Evolutionary conservation across 108 stramenopile species (phyloP), one percentile per base, ranked within the genome.

Genomic region (Conticribra weissflogii): DNA sequence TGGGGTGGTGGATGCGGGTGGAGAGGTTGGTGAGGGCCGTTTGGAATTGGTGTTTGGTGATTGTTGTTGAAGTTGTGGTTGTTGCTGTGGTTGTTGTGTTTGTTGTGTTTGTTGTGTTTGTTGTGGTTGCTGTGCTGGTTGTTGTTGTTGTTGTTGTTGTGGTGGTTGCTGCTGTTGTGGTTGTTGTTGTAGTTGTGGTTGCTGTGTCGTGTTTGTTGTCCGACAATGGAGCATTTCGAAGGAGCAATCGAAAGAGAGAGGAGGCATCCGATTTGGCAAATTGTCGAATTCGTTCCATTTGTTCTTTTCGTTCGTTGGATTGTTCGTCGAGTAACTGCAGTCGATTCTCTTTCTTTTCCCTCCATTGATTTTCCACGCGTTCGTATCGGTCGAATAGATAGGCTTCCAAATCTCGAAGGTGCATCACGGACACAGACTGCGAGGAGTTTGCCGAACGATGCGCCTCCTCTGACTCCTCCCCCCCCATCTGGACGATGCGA

Each of bases 1-100:
- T 83, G 60, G 76, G 57, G 3, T 63, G 58, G 60, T 94, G 87
- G 12, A 94, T 31, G 21, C 76, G 34, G 8, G 51, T 64, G 0
- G 92, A 84, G n/a, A 73, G 28, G 3, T 33, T 55, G 12, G 54
- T 32, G 12, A 89, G 21, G 15, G 58, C 47, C 22, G 54, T 17
- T n/a, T 59, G 34, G 48, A 87, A 87, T 67, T 84, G 70, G 1
- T 74, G 36, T 54, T 68, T 62, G 14, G 80, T 59, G 14, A 86
- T 12, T 24, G 60, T 54, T 24, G 25, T 29, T 0, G 49, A 0
- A 23, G 36, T 15, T 18, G n/a, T 17, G 24, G 1, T 49, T 23
- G 3, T 25, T 48, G 48, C 8, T 41, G 58, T 1, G 5, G 19
- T 57, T 4, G 16, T 46, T 9, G 9, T 29, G 2, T 29, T 18